phyloP scores from a whole-genome alignment of 768 basidiomycete species.

The Albatrellus ellisii region DNA sequence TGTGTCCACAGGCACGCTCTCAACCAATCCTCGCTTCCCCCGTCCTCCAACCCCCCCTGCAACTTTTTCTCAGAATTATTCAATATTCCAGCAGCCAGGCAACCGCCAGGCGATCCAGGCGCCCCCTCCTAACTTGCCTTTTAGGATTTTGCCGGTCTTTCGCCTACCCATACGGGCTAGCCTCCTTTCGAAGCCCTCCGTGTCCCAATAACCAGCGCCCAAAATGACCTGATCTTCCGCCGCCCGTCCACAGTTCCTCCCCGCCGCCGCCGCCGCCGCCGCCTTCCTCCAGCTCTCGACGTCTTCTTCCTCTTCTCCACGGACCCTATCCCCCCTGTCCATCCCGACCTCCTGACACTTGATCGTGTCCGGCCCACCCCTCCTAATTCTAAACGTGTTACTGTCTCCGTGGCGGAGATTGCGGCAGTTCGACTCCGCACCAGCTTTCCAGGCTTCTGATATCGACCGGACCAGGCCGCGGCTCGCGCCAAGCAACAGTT shows the following conservation, averaged over 20 bases:
- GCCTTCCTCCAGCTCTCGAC: slow-evolving; percentile 3
- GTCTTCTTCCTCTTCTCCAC: slow-evolving; percentile 7
- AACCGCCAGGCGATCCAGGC: slow-evolving; percentile 13
- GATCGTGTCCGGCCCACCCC: not conserved
- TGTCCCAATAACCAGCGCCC: slow-evolving; percentile 12
- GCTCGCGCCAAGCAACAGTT: no score
- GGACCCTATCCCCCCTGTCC: not conserved
- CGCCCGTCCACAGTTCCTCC: no score
- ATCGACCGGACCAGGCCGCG: no score
- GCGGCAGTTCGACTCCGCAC: not conserved
- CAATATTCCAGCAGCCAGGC: slow-evolving; percentile 12
- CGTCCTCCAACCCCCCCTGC: slow-evolving; percentile 9
- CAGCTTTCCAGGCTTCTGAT: no score
- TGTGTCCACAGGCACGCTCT: slow-evolving; percentile 12
- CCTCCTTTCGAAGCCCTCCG: slow-evolving; percentile 12
- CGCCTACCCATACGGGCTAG: slow-evolving; percentile 14
- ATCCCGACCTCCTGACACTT: not conserved
- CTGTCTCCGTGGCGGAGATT: not conserved
- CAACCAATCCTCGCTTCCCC: slow-evolving; percentile 13
- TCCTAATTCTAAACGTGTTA: not conserved
- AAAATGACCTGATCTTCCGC: slow-evolving; percentile 10
- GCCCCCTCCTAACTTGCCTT: slow-evolving; percentile 12
- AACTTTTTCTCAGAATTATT: slow-evolving; percentile 13
- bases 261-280: no score
- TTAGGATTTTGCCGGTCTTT: slow-evolving; percentile 14